Base-by-base conservation (phyloP, 208 protist species). In the Acanthamoeba lenticulata region DNA sequence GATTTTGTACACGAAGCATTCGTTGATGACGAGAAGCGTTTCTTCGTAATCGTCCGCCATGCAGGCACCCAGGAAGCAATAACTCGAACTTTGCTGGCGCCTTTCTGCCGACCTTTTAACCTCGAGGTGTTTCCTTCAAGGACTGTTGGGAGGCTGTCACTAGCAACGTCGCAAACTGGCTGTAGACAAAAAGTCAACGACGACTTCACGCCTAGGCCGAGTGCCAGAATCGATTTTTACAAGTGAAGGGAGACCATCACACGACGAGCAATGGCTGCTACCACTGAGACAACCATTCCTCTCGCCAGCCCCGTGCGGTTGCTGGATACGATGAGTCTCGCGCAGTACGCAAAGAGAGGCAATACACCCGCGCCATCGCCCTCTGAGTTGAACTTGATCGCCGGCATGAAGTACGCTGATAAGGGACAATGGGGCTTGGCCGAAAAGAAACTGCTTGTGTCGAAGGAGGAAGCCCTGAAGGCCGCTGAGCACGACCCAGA, bases 1-100 rank as follows among this genome's bases (percentile, higher is more conserved):
- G 89, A 97, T 96, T 65, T 94, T 94, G 83, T 97, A 97, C 24
- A 97, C 96, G 89, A 97, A 97, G 93, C 96, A 97, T 94, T 97
- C 94, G 29, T 94, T 94, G 27, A 97, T 94, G 17, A 97, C 60
- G 32, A 96, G 60, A 21, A 97, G 60, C 32, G 96, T 97, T 60
- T 96, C 83, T 81, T 97, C 96, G 69, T 95, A 81, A 29, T 92
- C 94, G 52, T 94, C 89, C 90, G 69, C 60, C 88, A 93, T 55
- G 45, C 55, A 81, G 40, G 36, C 67, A 92, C 42, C 17, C 38
- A n/a, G 38, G 29, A 83, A 85, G 27, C 29, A 49, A 91, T 79
- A 17, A 60, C n/a, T n/a, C n/a, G n/a, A n/a, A n/a, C n/a, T n/a
- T n/a, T n/a, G n/a, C n/a, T n/a, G n/a, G n/a, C n/a, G n/a, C n/a